Conservation (phyloP, 2,329 filamentous ascomycete species). For the Colletotrichum truncatum region DNA sequence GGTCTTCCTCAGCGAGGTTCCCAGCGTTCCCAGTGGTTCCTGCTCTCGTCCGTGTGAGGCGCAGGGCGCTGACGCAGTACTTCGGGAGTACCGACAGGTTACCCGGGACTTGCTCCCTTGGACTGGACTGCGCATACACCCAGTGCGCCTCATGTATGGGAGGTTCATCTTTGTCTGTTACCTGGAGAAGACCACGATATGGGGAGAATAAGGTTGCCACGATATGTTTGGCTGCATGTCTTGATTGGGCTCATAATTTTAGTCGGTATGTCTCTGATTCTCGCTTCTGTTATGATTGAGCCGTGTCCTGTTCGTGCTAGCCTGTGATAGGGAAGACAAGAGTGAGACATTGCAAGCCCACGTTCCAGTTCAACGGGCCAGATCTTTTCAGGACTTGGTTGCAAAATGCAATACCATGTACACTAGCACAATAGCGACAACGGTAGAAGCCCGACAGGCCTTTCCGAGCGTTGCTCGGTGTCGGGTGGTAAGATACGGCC, state of each 20-base stretch:
- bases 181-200: background rate
- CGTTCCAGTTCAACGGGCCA: conserved; percentile 16
- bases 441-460: background rate
- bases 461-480: conserved; percentile 9
- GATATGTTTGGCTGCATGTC: background rate
- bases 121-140: background rate
- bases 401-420: too few species aligned
- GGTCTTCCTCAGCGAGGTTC: background rate
- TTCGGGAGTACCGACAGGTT: conserved; percentile 9
- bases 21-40: conserved; percentile 18
- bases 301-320: background rate
- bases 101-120: background rate
- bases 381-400: background rate
- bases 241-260: background rate
- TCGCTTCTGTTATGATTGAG: too few species aligned
- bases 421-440: background rate
- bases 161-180: background rate
- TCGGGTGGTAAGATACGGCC: conserved; percentile 2
- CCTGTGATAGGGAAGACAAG: background rate
- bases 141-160: too few species aligned
- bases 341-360: conserved; percentile 11
- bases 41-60: conserved; percentile 1
- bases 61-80: conserved; percentile 13
- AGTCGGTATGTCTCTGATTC: too few species aligned
- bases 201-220: background rate